Evolutionary conservation across 495 filamentous ascomycete species (phyloP), one percentile per base, ranked within the genome.

Genomic region (Extremus antarcticus): DNA sequence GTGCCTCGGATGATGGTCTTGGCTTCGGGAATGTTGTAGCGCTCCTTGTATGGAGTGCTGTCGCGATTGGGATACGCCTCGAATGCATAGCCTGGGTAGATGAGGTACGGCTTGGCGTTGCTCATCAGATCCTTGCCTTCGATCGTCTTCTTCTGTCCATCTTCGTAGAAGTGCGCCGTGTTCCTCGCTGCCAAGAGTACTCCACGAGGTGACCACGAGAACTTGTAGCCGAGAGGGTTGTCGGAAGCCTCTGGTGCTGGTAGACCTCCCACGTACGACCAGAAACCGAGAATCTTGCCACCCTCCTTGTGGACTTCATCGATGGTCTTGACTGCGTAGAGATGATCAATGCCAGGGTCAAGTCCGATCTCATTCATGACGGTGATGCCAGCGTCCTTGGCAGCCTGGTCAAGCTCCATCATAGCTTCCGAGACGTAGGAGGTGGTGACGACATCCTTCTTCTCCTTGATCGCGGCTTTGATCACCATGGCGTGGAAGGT

Each of bases 361-460:
- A 94, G 69, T 54, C 91, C 90, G 67, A 96, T 94, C 79, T 98
- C 92, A 67, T 98, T 96, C 86, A 98, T 86, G 55, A 98, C 90
- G 0, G 89, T 94, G 63, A 98, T 97, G 47, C 90, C 91, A 9
- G 94, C 94, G 45, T 85, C 84, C 77, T 95, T 95, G 66, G 78
- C 81, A 58, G 83, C 77, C 53, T 78, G 73, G 55, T 96, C 88
- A 25, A 98, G 76, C 73, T 88, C 92, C 69, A 82, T 63, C 90
- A 98, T 96, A 24, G 88, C 88, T 0, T 90, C 89, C 1, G 87
- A 92, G 47, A 94, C 84, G 63, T 97, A 96, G 54, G 81, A 86
- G n/a, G 92, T 97, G 40, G 92, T 96, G 50, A 97, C 92, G 50
- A 97, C 90, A 75, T 97, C 73, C 73, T 86, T 94, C 84, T 95